Conservation (phyloP, 169 alveolate species). For the Cryptosporidium andersoni region DNA sequence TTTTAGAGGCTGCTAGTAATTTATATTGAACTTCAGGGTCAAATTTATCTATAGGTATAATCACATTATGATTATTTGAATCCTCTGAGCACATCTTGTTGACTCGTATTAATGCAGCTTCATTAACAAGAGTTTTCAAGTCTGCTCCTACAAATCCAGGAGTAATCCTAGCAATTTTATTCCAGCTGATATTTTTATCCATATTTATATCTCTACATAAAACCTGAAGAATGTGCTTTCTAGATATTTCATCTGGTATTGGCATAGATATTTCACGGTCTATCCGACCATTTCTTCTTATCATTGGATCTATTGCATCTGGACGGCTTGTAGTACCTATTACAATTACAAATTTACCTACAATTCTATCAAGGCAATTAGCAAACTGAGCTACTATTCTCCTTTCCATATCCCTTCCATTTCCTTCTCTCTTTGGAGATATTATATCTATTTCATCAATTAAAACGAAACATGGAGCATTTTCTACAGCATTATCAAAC, state of each 20-base stretch:
- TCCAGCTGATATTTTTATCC: constrained; percentile 72
- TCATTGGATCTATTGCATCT: constrained; percentile 84
- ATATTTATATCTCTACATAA: constrained; percentile 78
- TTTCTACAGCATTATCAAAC: constrained; percentile 86
- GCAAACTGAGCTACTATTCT: constrained; percentile 93
- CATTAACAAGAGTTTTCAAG: constrained; percentile 84
- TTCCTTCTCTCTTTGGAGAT: constrained; percentile 88
- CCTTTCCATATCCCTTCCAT: constrained; percentile 91
- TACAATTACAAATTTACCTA: constrained; percentile 81
- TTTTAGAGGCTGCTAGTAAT: not conserved
- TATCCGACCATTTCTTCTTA: constrained; percentile 89
- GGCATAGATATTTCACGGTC: constrained; percentile 86
- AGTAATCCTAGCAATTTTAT: constrained; percentile 74
- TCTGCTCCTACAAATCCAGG: constrained; percentile 96
- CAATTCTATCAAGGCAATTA: constrained; percentile 89
- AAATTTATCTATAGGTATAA: not conserved
- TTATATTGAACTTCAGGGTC: not conserved
- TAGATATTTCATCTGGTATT: constrained; percentile 84
- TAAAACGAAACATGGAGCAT: constrained; percentile 85
- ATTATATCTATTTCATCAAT: constrained; percentile 84
- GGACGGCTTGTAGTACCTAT: constrained; percentile 88
- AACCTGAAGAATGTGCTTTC: constrained; percentile 74
- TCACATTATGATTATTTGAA: not conserved
- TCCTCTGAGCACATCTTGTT: not conserved
- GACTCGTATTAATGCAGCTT: constrained; percentile 82